Evolutionary conservation across 352 stramenopile species (phyloP), one percentile per base, ranked within the genome.

Genomic region (Phytophthora gonapodyides): DNA sequence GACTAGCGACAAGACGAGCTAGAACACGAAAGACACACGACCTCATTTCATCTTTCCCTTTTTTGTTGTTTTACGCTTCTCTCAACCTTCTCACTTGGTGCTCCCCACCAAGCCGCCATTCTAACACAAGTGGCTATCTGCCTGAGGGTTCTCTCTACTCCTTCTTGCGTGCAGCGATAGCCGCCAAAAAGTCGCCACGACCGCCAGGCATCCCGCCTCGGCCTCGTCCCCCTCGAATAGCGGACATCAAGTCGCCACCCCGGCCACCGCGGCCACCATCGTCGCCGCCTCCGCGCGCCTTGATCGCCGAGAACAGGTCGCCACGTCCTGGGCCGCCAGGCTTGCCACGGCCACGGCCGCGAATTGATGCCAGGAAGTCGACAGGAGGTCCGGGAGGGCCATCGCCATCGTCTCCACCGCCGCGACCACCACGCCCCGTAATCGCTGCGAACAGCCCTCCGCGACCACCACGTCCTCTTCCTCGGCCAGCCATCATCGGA

Each of bases 221-320:
- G 52, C 69, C 57, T 63, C 66, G 57, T n/a, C 75, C 79, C 45
- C 71, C 82, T 33, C 64, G 71, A 50, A 89, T 89, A 41, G 81
- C 78, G 43, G 78, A 56, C 64, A 90, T 73, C 31, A 90, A 66
- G 44, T 86, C 81, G 17, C 69, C 76, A 9, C 78, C 72, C 24
- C 73, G 57, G 8, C 71, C 70, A 16, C 68, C 73, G 34, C 61
- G 53, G n/a, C 56, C 65, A 30, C 57, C 57, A 19, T 65, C 66
- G 44, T 63, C 64, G 12, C 66, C 69, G 6, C 54, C 74, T 15
- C 69, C 65, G 45, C 73, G 50, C 0, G 67, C 70, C 49, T 87
- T 82, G 43, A 94, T 94, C 13, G 80, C 78, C 31, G 84, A 73
- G 51, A 94, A 85, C 10, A 94, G 53, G 53, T 89, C 77, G 33